Evolutionary conservation across 2,329 filamentous ascomycete genomes (phyloP).

Genomic region (Cladophialophora exuberans): DNA sequence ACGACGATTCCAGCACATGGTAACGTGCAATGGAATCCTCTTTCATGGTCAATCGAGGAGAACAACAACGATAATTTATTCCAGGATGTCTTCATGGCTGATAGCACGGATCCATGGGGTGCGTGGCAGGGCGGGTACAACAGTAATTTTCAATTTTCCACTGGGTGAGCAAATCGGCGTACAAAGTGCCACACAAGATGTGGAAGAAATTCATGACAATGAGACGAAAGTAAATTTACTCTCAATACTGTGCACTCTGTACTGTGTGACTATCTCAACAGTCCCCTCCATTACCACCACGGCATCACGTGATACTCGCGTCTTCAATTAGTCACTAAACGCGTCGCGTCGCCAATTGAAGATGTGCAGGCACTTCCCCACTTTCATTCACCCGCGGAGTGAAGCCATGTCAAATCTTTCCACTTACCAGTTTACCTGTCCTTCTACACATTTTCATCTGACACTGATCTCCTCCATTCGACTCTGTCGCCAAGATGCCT

Average conservation of each 20-base stretch:
- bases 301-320: neutral
- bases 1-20: neutral
- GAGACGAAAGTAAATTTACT: no score
- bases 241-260: no score
- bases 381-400: neutral
- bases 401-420: no score
- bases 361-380: neutral
- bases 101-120: slow-evolving; percentile 8
- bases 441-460: neutral
- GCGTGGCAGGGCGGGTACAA: slow-evolving; percentile 11
- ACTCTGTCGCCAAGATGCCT: slow-evolving; percentile 64
- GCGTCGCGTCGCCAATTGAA: slow-evolving; percentile 3
- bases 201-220: no score
- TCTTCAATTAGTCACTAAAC: neutral
- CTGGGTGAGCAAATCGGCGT: neutral
- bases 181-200: no score
- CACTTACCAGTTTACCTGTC: neutral
- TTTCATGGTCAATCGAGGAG: slow-evolving; percentile 23
- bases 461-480: neutral
- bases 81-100: slow-evolving; percentile 17
- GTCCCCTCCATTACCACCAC: no score
- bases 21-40: slow-evolving; percentile 14
- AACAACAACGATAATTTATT: slow-evolving; percentile 11
- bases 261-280: no score
- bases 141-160: neutral